Conservation (phyloP, 1,139 yeast species). For the Suhomyces yuchorum region DNA sequence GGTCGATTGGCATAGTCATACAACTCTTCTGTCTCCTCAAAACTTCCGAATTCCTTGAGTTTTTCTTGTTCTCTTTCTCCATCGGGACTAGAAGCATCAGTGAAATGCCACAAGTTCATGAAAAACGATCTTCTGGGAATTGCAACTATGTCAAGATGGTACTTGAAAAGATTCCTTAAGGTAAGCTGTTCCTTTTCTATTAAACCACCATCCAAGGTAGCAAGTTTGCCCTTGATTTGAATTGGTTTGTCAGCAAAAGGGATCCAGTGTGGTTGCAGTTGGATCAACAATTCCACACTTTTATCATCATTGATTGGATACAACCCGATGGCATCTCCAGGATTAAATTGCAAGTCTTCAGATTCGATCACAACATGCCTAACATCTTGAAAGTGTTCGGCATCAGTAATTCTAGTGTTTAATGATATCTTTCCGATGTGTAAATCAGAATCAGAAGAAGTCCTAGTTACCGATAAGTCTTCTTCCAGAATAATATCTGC, state of each 20-base stretch:
- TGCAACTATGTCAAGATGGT: slow-evolving; percentile 79
- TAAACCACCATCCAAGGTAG: slow-evolving; percentile 58
- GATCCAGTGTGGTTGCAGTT: slow-evolving; percentile 71
- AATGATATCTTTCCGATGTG: slow-evolving; percentile 42
- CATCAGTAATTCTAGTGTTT: slow-evolving; percentile 64
- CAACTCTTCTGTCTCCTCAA: slow-evolving; percentile 75
- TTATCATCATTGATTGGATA: slow-evolving; percentile 71
- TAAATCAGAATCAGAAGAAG: slow-evolving; percentile 11
- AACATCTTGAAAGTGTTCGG: slow-evolving; percentile 88
- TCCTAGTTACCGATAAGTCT: slow-evolving; percentile 8
- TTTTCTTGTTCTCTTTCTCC: slow-evolving; percentile 70
- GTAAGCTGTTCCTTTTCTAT: slow-evolving; percentile 54
- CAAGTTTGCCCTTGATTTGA: slow-evolving; percentile 30
- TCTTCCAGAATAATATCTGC: slow-evolving; percentile 1
- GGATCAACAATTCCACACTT: slow-evolving; percentile 66
- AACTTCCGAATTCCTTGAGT: slow-evolving; percentile 70
- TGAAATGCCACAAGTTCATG: slow-evolving; percentile 68
- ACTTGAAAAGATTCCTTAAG: slow-evolving; percentile 67
- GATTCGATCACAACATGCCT: slow-evolving; percentile 56
- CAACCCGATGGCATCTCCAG: slow-evolving; percentile 81
- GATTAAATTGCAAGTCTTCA: slow-evolving; percentile 44
- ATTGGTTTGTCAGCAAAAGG: slow-evolving; percentile 64
- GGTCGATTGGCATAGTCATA: slow-evolving; percentile 92
- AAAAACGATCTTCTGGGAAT: slow-evolving; percentile 88
- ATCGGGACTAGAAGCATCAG: slow-evolving; percentile 49